Evolutionary conservation across 352 stramenopile species (phyloP).

Genomic region (Poterioochromonas sp.): DNA sequence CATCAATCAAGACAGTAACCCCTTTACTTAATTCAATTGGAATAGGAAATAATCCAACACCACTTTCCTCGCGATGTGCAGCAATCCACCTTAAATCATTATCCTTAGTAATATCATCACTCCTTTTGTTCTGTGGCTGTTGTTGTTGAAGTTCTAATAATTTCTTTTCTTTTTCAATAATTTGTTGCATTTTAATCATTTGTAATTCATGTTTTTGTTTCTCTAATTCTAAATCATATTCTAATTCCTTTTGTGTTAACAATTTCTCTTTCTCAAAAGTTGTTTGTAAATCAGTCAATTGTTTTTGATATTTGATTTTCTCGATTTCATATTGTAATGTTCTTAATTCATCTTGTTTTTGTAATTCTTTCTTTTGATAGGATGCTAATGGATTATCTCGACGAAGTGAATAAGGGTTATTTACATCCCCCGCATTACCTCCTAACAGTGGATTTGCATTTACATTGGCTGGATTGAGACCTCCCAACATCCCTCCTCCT

Average conservation of each 20-base stretch:
- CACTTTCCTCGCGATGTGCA: not conserved
- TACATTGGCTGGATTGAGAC: too few species aligned
- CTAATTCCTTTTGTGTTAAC: not conserved
- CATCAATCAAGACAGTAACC: not conserved
- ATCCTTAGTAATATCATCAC: not conserved
- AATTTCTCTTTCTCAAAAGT: not conserved
- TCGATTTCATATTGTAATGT: constrained; percentile 6
- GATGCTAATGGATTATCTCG: not conserved
- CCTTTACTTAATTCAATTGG: not conserved
- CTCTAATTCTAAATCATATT: not conserved
- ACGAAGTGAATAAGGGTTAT: not conserved
- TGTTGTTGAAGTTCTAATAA: not conserved
- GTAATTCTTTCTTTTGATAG: too few species aligned
- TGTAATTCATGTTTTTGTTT: constrained; percentile 28
- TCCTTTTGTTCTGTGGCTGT: not conserved
- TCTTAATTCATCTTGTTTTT: not conserved
- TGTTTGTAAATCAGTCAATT: not conserved
- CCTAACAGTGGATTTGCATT: too few species aligned
- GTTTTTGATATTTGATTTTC: constrained; percentile 4
- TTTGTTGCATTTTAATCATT: constrained; percentile 27
- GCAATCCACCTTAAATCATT: not conserved
- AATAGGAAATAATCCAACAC: not conserved
- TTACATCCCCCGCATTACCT: too few species aligned
- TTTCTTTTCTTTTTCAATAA: not conserved
- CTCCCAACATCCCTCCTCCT: too few species aligned